Evolutionary conservation across 768 basidiomycete species (phyloP), one percentile per base, ranked within the genome.

Genomic region (Boletus subparvulus): DNA sequence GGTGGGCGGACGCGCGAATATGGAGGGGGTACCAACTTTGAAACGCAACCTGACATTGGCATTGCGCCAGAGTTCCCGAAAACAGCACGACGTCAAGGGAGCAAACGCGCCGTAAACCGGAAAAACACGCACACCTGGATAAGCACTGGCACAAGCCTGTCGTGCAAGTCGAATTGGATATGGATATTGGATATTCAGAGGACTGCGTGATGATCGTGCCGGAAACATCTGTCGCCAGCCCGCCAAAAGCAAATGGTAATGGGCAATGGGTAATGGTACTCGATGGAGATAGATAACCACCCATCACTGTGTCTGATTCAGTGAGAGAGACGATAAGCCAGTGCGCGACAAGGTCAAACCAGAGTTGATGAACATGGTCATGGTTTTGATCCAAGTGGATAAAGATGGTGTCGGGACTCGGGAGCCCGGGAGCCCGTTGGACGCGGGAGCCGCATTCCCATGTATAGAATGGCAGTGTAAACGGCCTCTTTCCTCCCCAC

Each of bases 171-270:
- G 37, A 40, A 37, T 58, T 36, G 49, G 21, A 36, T 37, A 43
- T 47, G 24, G 6, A 17, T 44, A 50, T 62, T 49, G 35, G 50
- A 52, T 45, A 46, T 63, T 21, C 11, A 28, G 11, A 7, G 33
- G 12, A n/a, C 6, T 43, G 61, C 61, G 51, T 54, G 49, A 45
- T 54, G 46, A 55, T 64, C 62, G 52, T 33, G 40, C 19, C 43
- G 28, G 44, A 24, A 33, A 45, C 32, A 37, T 17, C 28, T 16
- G 3, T 14, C 36, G 12, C n/a, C 14, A 16, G n/a, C 19, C n/a
- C 24, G 17, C 30, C 13, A 42, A 19, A 10, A 13, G 21, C 28
- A 35, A 16, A 41, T n/a, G 35, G 35, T 16, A 45, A 13, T 47
- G 56, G 56, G 61, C 43, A 37, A 44, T 14, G 54, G 42, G 37